Base-by-base conservation (phyloP, 139 green algal species). In the Dunaliella primolecta region DNA sequence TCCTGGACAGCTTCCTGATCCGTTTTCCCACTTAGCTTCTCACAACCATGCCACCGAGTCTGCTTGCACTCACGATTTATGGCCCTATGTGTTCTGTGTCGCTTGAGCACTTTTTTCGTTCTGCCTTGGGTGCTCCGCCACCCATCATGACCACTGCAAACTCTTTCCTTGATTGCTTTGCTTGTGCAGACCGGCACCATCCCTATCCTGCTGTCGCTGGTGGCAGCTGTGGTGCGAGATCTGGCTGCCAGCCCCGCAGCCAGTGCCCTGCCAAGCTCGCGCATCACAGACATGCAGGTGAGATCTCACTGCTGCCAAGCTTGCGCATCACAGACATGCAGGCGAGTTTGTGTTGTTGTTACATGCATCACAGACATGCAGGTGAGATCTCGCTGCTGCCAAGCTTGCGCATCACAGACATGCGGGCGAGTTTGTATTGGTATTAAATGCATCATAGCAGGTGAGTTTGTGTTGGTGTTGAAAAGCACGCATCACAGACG, bases 121-220 rank as follows among this genome's bases (percentile, higher is more conserved):
- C n/a, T n/a, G n/a, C n/a, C n/a, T n/a, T n/a, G n/a, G n/a, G n/a
- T n/a, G n/a, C n/a, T n/a, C n/a, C n/a, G n/a, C n/a, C n/a, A n/a
- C n/a, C n/a, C n/a, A n/a, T n/a, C n/a, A n/a, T n/a, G n/a, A n/a
- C n/a, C n/a, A n/a, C n/a, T n/a, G n/a, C n/a, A n/a, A n/a, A n/a
- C n/a, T n/a, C n/a, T n/a, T n/a, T n/a, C n/a, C n/a, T n/a, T n/a
- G n/a, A n/a, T n/a, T n/a, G n/a, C n/a, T n/a, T n/a, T n/a, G n/a
- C n/a, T n/a, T n/a, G n/a, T 81, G 56, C 77, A 91, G 85, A 86
- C 89, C 25, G 89, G 89, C 35, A 87, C 84, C 75, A 88, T 92
- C 77, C 89, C 89, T 21, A 85, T 90, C 31, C 78, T 92, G 3
- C 31, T 90, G 56, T 86, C 86, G 21, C 79, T 91, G 36, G 81